Evolutionary conservation across 495 filamentous ascomycete genomes (phyloP).

Genomic region (Aspergillus cavernicola): DNA sequence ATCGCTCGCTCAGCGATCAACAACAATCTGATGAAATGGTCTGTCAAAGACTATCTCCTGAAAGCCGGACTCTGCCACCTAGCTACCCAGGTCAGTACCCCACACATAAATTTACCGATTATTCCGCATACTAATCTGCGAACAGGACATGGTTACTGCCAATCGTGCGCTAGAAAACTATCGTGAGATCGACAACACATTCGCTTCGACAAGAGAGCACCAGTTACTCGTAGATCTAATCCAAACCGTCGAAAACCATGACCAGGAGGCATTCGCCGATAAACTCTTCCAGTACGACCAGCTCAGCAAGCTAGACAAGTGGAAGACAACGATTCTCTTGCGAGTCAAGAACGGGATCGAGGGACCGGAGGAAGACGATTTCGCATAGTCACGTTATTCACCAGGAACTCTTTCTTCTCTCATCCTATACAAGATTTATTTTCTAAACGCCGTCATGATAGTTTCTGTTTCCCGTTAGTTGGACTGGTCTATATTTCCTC

Average conservation of each 20-base stretch:
- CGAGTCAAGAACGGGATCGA: constrained; percentile 79
- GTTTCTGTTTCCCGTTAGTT: neutral
- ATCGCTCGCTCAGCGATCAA: constrained; percentile 67
- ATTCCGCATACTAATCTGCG: neutral
- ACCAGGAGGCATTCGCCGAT: constrained; percentile 78
- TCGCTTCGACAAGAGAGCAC: constrained; percentile 70
- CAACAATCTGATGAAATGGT: constrained; percentile 85
- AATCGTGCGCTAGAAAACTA: constrained; percentile 77
- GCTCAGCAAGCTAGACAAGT: constrained; percentile 87
- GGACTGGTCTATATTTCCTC: neutral
- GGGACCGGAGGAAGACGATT: constrained; percentile 65
- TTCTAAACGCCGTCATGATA: neutral
- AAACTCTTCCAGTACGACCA: constrained; percentile 85
- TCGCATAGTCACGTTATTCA: constrained; percentile 42
- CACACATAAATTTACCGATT: neutral
- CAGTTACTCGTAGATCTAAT: constrained; percentile 72
- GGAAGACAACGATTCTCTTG: constrained; percentile 86
- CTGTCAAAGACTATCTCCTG: constrained; percentile 87
- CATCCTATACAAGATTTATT: too few species aligned
- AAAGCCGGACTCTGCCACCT: constrained; percentile 85
- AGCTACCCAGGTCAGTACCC: constrained; percentile 53
- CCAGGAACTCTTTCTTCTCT: too few species aligned
- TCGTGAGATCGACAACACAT: constrained; percentile 74
- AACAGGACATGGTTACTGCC: constrained; percentile 65
- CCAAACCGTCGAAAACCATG: constrained; percentile 64